Percentiles rank a stretch among this genome's conserved stretches.
These are phyloP conservation scores for Boletus subcaerulescens DNA, from an alignment of 768 basidiomycete genomes.

Conservation along the genomic window DNA sequence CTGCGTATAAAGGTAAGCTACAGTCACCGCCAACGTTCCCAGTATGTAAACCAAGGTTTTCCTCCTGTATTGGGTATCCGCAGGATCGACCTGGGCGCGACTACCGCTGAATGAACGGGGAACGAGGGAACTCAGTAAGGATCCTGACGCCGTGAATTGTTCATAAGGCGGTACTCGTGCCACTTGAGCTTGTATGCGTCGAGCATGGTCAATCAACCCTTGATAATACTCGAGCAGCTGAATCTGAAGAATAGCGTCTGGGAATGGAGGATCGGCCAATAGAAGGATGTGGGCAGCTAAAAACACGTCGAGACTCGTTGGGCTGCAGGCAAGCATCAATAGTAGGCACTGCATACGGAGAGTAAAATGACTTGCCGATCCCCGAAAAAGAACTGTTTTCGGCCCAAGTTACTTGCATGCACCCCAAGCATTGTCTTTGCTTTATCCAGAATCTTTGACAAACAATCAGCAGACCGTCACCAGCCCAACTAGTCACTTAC, in stretches of 20 bases:
- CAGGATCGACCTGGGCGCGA: constrained; percentile 26
- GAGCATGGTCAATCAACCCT: constrained; percentile 55
- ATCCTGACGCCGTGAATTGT: constrained; percentile 16
- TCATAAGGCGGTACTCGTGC: constrained; percentile 28
- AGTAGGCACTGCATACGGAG: not conserved
- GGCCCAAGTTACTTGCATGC: constrained; percentile 53
- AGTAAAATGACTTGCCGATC: constrained; percentile 39
- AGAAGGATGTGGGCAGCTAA: constrained; percentile 70
- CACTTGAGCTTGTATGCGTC: constrained; percentile 40
- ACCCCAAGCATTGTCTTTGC: constrained; percentile 55
- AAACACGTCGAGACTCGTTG: constrained; percentile 59
- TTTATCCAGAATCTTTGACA: constrained; percentile 54
- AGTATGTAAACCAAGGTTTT: constrained; percentile 56
- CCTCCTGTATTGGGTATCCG: constrained; percentile 46
- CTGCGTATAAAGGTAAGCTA: constrained; percentile 32
- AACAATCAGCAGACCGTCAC: constrained; percentile 2
- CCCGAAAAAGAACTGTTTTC: constrained; percentile 49
- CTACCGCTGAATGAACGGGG: constrained; percentile 28
- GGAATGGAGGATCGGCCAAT: constrained; percentile 54
- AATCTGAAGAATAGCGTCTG: constrained; percentile 55
- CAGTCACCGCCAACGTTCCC: constrained; percentile 42
- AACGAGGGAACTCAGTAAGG: constrained; percentile 37
- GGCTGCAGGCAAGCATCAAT: constrained; percentile 36
- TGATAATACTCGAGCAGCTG: constrained; percentile 58
- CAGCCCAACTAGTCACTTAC: constrained; percentile 21